Conservation (phyloP, 352 stramenopile genomes). For the Pythium graminicola region DNA sequence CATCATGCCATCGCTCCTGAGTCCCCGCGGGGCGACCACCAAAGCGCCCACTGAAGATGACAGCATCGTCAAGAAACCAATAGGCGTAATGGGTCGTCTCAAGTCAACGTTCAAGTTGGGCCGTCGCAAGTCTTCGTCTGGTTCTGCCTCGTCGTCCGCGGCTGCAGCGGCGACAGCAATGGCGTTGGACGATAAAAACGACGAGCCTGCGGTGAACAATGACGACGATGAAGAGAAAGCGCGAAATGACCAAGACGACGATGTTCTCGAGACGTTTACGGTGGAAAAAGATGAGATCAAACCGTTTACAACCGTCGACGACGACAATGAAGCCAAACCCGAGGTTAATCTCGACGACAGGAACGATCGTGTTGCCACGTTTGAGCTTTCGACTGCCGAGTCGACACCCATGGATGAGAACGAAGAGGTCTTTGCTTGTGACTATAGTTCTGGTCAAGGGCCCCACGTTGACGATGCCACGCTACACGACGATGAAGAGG, state of each 20-base stretch:
- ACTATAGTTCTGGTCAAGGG: conserved; percentile 15
- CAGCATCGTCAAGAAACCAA: conserved; percentile 38
- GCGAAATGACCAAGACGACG: conserved; percentile 13
- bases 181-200: conserved; percentile 23
- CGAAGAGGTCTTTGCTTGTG: conserved; percentile 23
- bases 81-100: conserved; percentile 57
- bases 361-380: conserved; percentile 12
- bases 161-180: not conserved
- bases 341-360: not conserved
- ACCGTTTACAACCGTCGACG: not conserved
- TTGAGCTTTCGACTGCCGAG: conserved; percentile 1
- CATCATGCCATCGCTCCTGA: conserved; percentile 30
- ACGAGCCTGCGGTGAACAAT: conserved; percentile 3
- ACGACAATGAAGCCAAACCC: conserved; percentile 6
- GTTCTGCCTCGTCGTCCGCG: not conserved
- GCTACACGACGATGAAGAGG: conserved; percentile 3
- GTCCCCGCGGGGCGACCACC: conserved; percentile 16
- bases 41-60: conserved; percentile 12
- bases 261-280: not conserved
- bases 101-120: conserved; percentile 64
- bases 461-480: not conserved
- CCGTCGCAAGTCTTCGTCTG: conserved; percentile 32
- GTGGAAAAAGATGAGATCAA: conserved; percentile 13
- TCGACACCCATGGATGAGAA: not conserved
- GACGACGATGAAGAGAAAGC: conserved; percentile 19